Percentiles rank a stretch among this genome's conserved stretches.
Evolutionary conservation across 2,329 filamentous ascomycete genomes (phyloP).

Genomic region (Arthroderma sp.): DNA sequence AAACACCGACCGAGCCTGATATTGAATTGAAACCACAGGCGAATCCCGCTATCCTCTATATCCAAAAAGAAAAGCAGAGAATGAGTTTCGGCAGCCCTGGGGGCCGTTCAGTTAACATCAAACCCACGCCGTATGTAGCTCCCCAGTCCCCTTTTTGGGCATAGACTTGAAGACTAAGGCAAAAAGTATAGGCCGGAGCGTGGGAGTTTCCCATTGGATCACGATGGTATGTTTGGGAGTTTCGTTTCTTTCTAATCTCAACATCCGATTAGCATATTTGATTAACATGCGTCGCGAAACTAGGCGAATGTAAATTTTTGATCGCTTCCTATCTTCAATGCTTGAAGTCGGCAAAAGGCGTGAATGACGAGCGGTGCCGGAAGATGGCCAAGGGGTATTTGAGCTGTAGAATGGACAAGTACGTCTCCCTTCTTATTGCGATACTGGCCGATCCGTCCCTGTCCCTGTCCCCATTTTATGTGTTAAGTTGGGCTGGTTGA

Average conservation of each 20-base stretch:
- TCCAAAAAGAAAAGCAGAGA: not conserved
- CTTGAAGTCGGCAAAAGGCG: conserved; percentile 68
- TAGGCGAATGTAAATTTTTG: conserved; percentile 83
- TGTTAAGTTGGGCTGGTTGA: not conserved
- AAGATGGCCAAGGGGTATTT: conserved; percentile 78
- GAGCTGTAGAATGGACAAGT: conserved; percentile 89
- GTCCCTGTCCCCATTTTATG: not conserved
- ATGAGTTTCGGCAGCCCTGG: conserved; percentile 59
- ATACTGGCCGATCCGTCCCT: not conserved
- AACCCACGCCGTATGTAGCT: conserved; percentile 53
- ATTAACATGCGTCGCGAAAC: not conserved
- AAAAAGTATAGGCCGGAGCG: conserved; percentile 56
- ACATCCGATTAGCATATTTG: no score
- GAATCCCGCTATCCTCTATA: no score
- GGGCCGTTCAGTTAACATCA: conserved; percentile 47
- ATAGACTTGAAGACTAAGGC: not conserved
- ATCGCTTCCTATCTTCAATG: conserved; percentile 79
- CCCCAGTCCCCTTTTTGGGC: not conserved
- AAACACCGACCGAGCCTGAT: no score
- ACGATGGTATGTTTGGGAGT: no score
- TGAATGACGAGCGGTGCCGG: conserved; percentile 78
- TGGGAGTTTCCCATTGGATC: conserved; percentile 91
- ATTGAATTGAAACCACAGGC: no score
- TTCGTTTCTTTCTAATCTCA: not conserved
- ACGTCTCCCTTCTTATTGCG: conserved; percentile 23